Percentiles rank a stretch among this genome's conserved stretches.
Evolutionary conservation across 768 basidiomycete genomes (phyloP).

Genomic region (Hericium rajendrae): DNA sequence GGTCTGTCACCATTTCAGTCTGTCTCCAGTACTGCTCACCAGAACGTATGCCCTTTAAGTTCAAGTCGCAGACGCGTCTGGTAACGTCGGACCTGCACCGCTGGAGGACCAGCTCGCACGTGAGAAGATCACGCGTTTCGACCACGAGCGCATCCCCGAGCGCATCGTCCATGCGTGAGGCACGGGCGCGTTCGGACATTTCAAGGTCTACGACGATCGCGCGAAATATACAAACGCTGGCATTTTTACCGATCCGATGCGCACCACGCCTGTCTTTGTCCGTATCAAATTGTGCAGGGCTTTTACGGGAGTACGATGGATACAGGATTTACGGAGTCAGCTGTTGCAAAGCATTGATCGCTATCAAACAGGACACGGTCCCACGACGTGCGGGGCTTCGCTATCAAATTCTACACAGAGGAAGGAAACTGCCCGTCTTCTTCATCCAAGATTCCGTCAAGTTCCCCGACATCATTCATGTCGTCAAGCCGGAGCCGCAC

Average conservation of each 20-base stretch:
- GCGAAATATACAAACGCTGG: slow-evolving; percentile 63
- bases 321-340: slow-evolving; percentile 12
- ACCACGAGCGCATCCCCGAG: slow-evolving; percentile 87
- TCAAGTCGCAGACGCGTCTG: slow-evolving; percentile 37
- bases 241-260: slow-evolving; percentile 65
- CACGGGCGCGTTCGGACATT: slow-evolving; percentile 74
- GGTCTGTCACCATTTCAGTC: slow-evolving; percentile 26
- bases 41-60: slow-evolving; percentile 30
- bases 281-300: slow-evolving; percentile 86
- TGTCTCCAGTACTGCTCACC: not conserved
- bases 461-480: slow-evolving; percentile 80
- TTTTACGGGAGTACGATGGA: slow-evolving; percentile 66
- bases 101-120: slow-evolving; percentile 71
- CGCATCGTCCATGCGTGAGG: slow-evolving; percentile 57
- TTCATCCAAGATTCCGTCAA: slow-evolving; percentile 76
- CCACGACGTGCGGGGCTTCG: slow-evolving; percentile 83
- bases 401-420: slow-evolving; percentile 70
- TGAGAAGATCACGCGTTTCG: slow-evolving; percentile 72
- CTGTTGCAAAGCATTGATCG: not conserved
- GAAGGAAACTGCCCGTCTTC: slow-evolving; percentile 84
- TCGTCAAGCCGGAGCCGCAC: slow-evolving; percentile 78
- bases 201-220: slow-evolving; percentile 62
- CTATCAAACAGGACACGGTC: slow-evolving; percentile 45
- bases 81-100: slow-evolving; percentile 51
- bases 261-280: slow-evolving; percentile 68